phyloP scores from a whole-genome alignment of 2,329 filamentous ascomycete species.

The Ophiognomonia clavigignenti-juglandacearum region DNA sequence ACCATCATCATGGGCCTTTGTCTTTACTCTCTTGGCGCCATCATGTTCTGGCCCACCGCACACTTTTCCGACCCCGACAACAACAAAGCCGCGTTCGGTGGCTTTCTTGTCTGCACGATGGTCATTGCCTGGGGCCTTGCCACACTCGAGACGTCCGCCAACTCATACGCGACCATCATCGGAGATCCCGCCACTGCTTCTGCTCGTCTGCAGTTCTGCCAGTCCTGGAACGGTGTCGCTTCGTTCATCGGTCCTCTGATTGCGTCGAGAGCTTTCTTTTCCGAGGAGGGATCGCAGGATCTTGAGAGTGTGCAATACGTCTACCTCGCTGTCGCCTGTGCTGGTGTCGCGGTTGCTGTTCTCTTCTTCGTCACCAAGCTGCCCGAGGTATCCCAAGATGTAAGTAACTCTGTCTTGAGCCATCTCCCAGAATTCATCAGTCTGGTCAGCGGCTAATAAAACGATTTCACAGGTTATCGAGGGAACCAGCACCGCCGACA shows the following conservation, averaged over 20 bases:
- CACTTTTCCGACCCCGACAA: conserved; percentile 7
- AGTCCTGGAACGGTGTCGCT: not conserved
- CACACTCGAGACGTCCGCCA: not conserved
- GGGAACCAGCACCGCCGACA: not conserved
- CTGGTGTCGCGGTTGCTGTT: not conserved
- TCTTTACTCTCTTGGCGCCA: not conserved
- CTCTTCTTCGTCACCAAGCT: not conserved
- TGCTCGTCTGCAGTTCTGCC: not conserved
- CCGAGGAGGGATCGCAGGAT: not conserved
- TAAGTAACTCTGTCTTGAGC: no score
- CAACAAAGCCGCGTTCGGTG: conserved; percentile 19
- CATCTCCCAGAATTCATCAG: no score
- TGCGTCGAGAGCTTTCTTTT: not conserved
- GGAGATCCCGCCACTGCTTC: conserved; percentile 9
- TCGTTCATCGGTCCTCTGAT: not conserved
- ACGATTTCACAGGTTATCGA: no score
- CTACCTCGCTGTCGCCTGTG: not conserved
- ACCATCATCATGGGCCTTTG: not conserved
- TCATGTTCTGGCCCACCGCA: not conserved
- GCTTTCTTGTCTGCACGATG: not conserved
- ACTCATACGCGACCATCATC: conserved; percentile 5
- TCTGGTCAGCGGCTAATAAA: no score
- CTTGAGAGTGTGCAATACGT: not conserved
- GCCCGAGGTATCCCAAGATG: not conserved
- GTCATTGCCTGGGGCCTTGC: not conserved